Percentiles rank a stretch among this genome's conserved stretches.
Evolutionary conservation across 129 eudicot genomes (phyloP).

Genomic region (Gnaphalium uliginosum): DNA sequence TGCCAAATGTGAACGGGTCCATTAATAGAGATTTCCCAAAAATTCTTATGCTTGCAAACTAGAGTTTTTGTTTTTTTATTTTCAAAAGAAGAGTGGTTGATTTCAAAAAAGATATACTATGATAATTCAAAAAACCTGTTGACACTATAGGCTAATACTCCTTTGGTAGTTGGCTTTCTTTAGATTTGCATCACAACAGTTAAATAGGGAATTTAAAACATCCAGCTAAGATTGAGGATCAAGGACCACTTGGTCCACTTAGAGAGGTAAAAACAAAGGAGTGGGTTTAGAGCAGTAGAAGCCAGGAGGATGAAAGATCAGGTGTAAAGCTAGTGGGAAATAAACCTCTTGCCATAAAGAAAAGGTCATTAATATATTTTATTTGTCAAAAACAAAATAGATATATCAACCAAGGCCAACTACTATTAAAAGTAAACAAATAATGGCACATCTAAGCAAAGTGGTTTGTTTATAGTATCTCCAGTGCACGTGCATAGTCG

Average conservation of each 20-base stretch:
- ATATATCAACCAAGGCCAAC: not conserved
- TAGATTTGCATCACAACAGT: not conserved
- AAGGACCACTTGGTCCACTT: not conserved
- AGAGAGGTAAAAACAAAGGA: not conserved
- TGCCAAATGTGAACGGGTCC: no score
- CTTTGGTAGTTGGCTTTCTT: not conserved
- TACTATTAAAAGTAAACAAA: not conserved
- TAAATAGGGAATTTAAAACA: not conserved
- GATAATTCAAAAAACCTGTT: not conserved
- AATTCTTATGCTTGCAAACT: no score
- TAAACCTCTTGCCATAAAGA: conserved; percentile 4
- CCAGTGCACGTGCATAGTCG: not conserved
- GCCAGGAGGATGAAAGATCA: not conserved
- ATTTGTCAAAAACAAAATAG: not conserved
- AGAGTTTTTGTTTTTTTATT: not conserved
- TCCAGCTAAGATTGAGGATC: not conserved
- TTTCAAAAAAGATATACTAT: not conserved
- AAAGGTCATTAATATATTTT: not conserved
- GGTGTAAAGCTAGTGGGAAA: not conserved
- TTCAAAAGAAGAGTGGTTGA: not conserved
- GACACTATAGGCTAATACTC: no score
- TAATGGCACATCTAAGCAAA: not conserved
- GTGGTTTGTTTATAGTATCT: not conserved
- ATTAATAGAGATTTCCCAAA: no score
- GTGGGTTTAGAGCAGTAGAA: not conserved